Base-by-base conservation (phyloP, 148 eudicot species). In the Nepenthes gracilis region DNA sequence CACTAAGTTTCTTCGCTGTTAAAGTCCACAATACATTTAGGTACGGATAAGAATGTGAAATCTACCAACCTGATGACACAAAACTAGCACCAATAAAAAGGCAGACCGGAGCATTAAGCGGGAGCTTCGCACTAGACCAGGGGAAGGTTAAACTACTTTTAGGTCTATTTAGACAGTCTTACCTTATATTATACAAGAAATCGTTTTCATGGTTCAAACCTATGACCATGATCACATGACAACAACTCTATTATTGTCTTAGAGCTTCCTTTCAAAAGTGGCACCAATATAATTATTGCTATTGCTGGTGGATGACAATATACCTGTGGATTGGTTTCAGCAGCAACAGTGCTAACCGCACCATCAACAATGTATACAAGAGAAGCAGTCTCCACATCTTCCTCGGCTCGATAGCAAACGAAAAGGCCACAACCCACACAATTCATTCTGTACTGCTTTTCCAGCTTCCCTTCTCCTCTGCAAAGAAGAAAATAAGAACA, bases 321-420 rank as follows among this genome's bases (percentile, higher is more conserved):
- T 77, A 88, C 98, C 90, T 88, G 94, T 56, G 96, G 96, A 63
- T 92, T 88, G 48, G 98, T 88, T 77, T 92, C 98, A 71, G 98
- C 98, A 65, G 98, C 98, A 70, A 92, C 74, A 51, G 91, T 76
- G 76, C 98, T 88, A 47, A 92, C 85, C 57, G 93, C 90, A 67
- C 93, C 97, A 81, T 91, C 93, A 75, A 88, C 72, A 23, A 87
- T 74, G 67, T 91, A 91, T 53, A 92, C 71, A 65, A 73, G 77
- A 69, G 96, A 74, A 36, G 94, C 78, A 55, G 75, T 72, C 62
- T 92, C 98, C 64, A 92, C 64, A 14, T 88, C 98, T 71, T 85
- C 96, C 68, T 92, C 98, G 6, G 95, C 64, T 55, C 98, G 88
- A 65, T 92, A 92, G 87, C 96, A 92, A 64, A 92, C 96, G 73